phyloP scores from a whole-genome alignment of 2,329 filamentous ascomycete genomes.

The Aspergillus sojae region DNA sequence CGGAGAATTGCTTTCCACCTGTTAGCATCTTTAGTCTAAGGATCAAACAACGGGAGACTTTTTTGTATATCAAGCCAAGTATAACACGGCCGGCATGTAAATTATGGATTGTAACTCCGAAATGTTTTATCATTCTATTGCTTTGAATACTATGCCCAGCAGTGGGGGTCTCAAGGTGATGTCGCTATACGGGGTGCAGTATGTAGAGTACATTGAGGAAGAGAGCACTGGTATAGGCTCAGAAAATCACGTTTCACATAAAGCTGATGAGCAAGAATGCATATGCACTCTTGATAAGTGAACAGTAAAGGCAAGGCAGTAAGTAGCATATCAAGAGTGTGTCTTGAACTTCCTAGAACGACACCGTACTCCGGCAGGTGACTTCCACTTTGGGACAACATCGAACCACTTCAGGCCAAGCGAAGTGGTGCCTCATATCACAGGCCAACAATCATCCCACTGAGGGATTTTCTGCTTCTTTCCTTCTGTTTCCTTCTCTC shows the following conservation, averaged over 20 bases:
- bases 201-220: neutral
- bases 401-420: neutral
- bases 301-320: neutral
- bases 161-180: neutral
- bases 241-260: neutral
- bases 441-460: neutral
- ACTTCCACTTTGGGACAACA: neutral
- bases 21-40: constrained; percentile 8
- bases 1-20: constrained; percentile 27
- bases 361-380: neutral
- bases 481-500: neutral
- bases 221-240: neutral
- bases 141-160: neutral
- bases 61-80: neutral
- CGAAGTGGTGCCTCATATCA: neutral
- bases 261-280: neutral
- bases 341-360: neutral
- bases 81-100: neutral
- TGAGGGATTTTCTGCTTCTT: neutral
- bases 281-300: neutral
- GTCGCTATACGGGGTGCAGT: neutral
- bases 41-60: neutral
- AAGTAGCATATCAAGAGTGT: neutral
- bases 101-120: neutral
- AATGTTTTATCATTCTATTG: neutral